Conservation (phyloP, 495 filamentous ascomycete species). For the Neurospora tetraspora region DNA sequence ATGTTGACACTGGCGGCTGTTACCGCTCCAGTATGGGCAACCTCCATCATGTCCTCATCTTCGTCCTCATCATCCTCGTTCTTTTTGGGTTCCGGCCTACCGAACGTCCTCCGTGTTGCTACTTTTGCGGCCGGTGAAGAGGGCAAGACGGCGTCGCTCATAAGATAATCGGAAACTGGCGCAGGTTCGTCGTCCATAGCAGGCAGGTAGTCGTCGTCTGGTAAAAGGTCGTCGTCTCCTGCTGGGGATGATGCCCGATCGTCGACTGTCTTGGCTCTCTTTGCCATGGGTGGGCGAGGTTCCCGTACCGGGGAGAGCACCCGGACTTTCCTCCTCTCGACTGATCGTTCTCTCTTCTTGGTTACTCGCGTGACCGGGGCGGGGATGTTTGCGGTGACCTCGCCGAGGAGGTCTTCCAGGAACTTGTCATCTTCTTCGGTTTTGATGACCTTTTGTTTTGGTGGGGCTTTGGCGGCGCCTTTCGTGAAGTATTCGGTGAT, state of each 20-base stretch:
- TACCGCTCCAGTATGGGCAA: slow-evolving; percentile 64
- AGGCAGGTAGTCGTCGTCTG: slow-evolving; percentile 44
- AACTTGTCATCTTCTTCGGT: slow-evolving; percentile 85
- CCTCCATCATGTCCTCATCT: slow-evolving; percentile 76
- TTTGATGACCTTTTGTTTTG: slow-evolving; percentile 64
- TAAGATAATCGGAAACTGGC: slow-evolving; percentile 38
- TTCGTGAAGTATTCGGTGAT: slow-evolving; percentile 91
- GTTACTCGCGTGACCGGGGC: slow-evolving; percentile 40
- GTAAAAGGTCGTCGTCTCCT: slow-evolving; percentile 32
- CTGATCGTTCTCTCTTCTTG: slow-evolving; percentile 57
- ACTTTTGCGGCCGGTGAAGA: slow-evolving; percentile 83
- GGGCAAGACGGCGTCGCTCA: slow-evolving; percentile 67
- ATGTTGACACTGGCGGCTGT: slow-evolving; percentile 70
- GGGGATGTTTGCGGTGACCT: slow-evolving; percentile 78
- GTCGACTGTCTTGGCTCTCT: slow-evolving; percentile 41
- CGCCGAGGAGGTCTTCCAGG: slow-evolving; percentile 71
- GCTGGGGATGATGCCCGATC: slow-evolving; percentile 33
- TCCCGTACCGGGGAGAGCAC: slow-evolving; percentile 63
- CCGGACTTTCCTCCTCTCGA: slow-evolving; percentile 66
- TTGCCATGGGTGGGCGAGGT: slow-evolving; percentile 29
- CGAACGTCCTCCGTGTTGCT: slow-evolving; percentile 57
- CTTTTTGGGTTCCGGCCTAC: slow-evolving; percentile 42
- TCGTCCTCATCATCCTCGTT: slow-evolving; percentile 55
- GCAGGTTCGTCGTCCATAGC: slow-evolving; percentile 46
- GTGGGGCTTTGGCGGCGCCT: slow-evolving; percentile 51